Evolutionary conservation across 345 rosid genomes (phyloP).

Genomic region (Populus tremula): DNA sequence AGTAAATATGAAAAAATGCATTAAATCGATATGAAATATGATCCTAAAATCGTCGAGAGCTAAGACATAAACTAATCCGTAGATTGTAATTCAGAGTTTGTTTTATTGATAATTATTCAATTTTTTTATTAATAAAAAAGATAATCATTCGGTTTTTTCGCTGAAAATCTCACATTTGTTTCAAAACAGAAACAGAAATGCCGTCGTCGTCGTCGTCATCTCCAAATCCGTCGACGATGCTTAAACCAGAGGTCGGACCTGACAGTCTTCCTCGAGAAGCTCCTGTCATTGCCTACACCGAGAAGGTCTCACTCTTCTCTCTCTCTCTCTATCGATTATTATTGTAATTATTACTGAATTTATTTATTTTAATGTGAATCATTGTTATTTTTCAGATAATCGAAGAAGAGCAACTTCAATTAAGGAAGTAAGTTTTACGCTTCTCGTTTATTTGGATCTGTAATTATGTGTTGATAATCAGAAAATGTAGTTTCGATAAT

Average conservation of each 20-base stretch:
- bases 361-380: background rate
- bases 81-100: too few species aligned
- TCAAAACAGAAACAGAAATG: conserved; percentile 7
- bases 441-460: background rate
- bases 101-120: background rate
- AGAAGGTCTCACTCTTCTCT: conserved; percentile 45
- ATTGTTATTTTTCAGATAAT: conserved; percentile 44
- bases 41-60: too few species aligned
- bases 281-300: conserved; percentile 85
- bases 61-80: too few species aligned
- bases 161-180: background rate
- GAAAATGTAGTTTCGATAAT: background rate
- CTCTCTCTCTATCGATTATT: background rate
- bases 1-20: too few species aligned
- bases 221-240: conserved; percentile 42
- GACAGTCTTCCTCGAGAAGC: conserved; percentile 84
- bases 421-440: conserved; percentile 53
- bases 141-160: too few species aligned
- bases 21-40: too few species aligned
- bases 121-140: background rate
- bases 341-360: background rate
- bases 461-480: background rate
- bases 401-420: conserved; percentile 80
- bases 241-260: conserved; percentile 77
- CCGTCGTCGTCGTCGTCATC: conserved; percentile 30